Percentiles rank a stretch among this genome's conserved stretches.
These are phyloP conservation scores for Fusarium pilosicola DNA, from an alignment of 2,329 filamentous ascomycete species.

Conservation along the genomic window DNA sequence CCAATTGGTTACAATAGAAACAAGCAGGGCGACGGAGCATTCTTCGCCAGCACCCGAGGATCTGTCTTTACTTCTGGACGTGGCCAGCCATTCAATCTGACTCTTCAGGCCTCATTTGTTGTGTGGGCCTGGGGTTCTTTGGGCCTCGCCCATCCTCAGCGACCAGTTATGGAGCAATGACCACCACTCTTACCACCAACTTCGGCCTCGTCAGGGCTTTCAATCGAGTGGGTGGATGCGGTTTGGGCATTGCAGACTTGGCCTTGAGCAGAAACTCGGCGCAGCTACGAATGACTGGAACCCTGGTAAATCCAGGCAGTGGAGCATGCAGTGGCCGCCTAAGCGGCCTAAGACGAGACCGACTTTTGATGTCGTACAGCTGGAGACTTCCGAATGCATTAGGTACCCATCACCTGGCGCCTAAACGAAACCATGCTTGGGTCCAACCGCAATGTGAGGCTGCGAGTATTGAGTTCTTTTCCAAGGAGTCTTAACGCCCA, in stretches of 20 bases:
- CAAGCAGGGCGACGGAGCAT: conserved; percentile 30
- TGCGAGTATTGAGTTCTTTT: conserved; percentile 30
- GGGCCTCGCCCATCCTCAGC: conserved; percentile 32
- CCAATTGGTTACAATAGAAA: conserved; percentile 24
- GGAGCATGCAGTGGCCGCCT: conserved; percentile 34
- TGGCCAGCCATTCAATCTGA: conserved; percentile 16
- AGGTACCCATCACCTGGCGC: conserved; percentile 37
- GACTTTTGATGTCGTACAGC: conserved; percentile 38
- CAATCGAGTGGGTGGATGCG: conserved; percentile 12
- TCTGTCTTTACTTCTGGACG: conserved; percentile 21
- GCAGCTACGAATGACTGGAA: conserved; percentile 23
- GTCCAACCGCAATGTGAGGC: conserved; percentile 40
- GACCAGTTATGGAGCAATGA: conserved; percentile 21
- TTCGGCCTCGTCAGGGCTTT: conserved; percentile 21
- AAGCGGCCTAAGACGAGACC: conserved; percentile 38
- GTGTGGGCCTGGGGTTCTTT: conserved; percentile 18
- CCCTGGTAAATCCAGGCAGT: conserved; percentile 23
- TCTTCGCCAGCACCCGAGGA: conserved; percentile 32
- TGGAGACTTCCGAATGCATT: conserved; percentile 18
- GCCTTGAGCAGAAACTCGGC: conserved; percentile 27
- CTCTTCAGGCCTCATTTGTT: conserved; percentile 34
- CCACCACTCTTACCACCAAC: conserved; percentile 31
- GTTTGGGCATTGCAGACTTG: conserved; percentile 23
- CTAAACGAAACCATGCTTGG: conserved; percentile 23
- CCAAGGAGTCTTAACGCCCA: conserved; percentile 25